phyloP scores from a whole-genome alignment of 139 green algal genomes.

The Coccomyxa sp. region DNA sequence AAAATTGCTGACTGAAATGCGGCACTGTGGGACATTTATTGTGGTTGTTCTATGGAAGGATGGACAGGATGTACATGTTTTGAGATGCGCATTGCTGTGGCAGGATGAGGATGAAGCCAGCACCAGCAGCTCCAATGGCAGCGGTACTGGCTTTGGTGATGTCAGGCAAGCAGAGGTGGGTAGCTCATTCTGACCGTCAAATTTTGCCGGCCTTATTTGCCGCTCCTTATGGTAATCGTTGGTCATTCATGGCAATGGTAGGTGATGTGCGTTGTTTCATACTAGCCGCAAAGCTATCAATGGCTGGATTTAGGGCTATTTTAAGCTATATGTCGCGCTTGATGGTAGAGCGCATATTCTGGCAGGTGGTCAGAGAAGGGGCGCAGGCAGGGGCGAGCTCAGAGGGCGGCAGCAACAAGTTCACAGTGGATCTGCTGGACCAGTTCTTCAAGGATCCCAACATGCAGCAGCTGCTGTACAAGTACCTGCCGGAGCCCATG shows the following conservation, averaged over 20 bases:
- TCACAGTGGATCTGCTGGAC: conserved; percentile 43
- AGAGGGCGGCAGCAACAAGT: neutral
- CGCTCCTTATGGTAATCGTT: too few species aligned
- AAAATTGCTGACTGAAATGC: neutral
- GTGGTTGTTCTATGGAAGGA: neutral
- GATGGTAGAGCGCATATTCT: too few species aligned
- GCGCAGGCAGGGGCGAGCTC: neutral
- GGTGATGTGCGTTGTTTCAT: too few species aligned
- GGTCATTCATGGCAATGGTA: too few species aligned
- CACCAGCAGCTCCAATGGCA: conserved; percentile 5
- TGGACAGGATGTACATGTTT: neutral
- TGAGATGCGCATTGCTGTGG: neutral
- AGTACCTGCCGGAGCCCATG: conserved; percentile 86
- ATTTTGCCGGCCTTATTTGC: too few species aligned
- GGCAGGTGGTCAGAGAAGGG: neutral
- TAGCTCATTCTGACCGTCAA: conserved; percentile 3
- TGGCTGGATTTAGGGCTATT: too few species aligned
- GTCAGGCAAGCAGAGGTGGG: neutral
- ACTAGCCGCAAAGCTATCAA: too few species aligned
- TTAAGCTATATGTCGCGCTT: too few species aligned
- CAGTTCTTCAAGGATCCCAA: conserved; percentile 58
- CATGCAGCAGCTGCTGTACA: conserved; percentile 89
- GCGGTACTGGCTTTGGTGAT: neutral
- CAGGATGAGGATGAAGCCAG: conserved; percentile 10
- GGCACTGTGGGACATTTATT: neutral